phyloP scores from a whole-genome alignment of 1,139 yeast genomes.

The Sugiyamaella pinicola region DNA sequence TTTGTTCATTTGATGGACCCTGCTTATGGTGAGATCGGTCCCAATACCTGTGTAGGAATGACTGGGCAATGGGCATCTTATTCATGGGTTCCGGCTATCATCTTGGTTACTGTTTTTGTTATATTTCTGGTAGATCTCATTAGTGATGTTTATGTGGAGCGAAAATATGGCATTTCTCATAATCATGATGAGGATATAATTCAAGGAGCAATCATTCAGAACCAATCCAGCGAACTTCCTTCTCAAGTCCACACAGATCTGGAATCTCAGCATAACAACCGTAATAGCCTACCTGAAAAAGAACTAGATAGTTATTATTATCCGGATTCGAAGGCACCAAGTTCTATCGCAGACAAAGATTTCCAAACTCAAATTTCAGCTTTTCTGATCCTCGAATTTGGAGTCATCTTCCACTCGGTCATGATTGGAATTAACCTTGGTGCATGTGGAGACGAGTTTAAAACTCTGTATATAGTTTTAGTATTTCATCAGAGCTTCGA shows the following conservation, averaged over 20 bases:
- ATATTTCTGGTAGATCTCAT: constrained; percentile 43
- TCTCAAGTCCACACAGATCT: constrained; percentile 7
- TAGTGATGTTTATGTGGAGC: constrained; percentile 33
- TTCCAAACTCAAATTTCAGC: constrained; percentile 59
- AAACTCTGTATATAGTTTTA: constrained; percentile 72
- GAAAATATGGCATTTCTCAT: constrained; percentile 30
- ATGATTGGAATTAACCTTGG: constrained; percentile 76
- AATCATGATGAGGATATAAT: constrained; percentile 69
- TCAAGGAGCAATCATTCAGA: constrained; percentile 52
- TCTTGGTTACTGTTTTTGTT: constrained; percentile 44
- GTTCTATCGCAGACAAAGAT: constrained; percentile 43
- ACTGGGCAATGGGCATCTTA: constrained; percentile 43
- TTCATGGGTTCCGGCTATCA: constrained; percentile 42
- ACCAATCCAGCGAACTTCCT: constrained; percentile 31
- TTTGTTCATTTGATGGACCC: constrained; percentile 83
- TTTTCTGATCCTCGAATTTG: constrained; percentile 69
- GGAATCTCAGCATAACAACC: constrained; percentile 11
- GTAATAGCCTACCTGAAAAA: constrained; percentile 39
- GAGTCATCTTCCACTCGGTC: constrained; percentile 77
- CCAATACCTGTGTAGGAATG: constrained; percentile 57
- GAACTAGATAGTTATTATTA: constrained; percentile 15
- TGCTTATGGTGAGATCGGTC: constrained; percentile 59
- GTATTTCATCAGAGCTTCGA: constrained; percentile 92
- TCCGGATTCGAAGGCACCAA: constrained; percentile 7
- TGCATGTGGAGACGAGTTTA: constrained; percentile 63